Conservation (phyloP, 1,284 basidiomycete species). For the Phylloporus sp. region DNA sequence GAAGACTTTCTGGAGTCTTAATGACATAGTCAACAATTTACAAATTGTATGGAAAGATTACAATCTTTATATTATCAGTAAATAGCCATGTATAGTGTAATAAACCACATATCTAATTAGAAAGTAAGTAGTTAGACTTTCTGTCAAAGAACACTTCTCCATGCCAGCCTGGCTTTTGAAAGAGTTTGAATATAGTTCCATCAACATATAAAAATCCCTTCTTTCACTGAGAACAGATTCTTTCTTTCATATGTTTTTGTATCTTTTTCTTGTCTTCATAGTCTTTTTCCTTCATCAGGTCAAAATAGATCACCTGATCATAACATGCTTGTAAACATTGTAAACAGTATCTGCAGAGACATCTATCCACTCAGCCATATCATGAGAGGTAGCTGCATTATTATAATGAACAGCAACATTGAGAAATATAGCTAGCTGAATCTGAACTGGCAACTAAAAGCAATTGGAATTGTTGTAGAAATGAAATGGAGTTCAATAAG, state of each 20-base stretch:
- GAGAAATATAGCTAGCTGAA: background rate
- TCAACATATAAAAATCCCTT: conserved; percentile 14
- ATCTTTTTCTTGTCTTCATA: background rate
- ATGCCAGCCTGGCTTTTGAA: conserved; percentile 21
- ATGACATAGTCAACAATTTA: conserved; percentile 28
- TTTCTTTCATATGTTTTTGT: background rate
- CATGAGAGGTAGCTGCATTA: conserved; percentile 37
- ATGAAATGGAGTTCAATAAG: background rate
- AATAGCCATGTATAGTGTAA: too few relatives aligned
- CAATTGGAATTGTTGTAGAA: background rate
- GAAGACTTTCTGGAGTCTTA: conserved; percentile 22
- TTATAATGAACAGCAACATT: conserved; percentile 30
- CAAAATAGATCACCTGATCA: conserved; percentile 15
- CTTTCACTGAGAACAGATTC: conserved; percentile 4
- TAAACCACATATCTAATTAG: conserved; percentile 15
- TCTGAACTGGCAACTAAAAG: background rate
- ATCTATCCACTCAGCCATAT: conserved; percentile 41
- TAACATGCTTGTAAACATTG: conserved; percentile 24
- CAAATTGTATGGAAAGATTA: conserved; percentile 20
- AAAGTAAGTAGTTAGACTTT: conserved; percentile 20
- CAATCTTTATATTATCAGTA: too few relatives aligned
- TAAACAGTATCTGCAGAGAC: conserved; percentile 33
- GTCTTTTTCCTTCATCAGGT: background rate
- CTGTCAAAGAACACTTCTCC: conserved; percentile 17
- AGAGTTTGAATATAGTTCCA: conserved; percentile 20